Percentiles rank a stretch among this genome's conserved stretches.
Conservation (phyloP, 1,284 basidiomycete genomes). For the Ustilago cynodontis region DNA sequence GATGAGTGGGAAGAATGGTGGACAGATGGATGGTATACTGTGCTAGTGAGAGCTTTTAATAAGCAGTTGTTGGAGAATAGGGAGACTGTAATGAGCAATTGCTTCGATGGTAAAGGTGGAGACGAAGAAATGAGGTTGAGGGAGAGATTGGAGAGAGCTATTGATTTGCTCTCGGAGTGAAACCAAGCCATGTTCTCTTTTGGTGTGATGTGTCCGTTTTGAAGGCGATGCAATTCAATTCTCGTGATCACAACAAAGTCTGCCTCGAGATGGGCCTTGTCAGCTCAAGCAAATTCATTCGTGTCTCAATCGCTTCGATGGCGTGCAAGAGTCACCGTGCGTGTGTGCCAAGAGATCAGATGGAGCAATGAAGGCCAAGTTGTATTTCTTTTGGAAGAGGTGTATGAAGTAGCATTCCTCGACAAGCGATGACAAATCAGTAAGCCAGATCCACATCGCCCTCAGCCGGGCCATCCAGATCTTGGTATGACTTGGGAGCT, state of each 20-base stretch:
- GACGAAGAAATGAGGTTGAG: not conserved
- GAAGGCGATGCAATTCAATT: too few relatives aligned
- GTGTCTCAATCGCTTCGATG: too few relatives aligned
- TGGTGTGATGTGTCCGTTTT: not conserved
- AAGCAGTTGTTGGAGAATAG: constrained; percentile 55
- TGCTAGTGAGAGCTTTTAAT: constrained; percentile 51
- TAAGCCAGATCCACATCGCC: constrained; percentile 56
- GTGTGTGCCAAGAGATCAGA: not conserved
- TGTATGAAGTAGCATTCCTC: not conserved
- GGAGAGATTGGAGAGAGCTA: constrained; percentile 29
- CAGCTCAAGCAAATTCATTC: too few relatives aligned
- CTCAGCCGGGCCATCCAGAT: constrained; percentile 57
- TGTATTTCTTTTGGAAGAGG: not conserved
- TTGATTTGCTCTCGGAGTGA: constrained; percentile 44
- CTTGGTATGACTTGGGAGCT: constrained; percentile 54
- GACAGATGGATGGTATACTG: constrained; percentile 59
- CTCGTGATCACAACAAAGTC: too few relatives aligned
- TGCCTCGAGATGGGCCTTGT: too few relatives aligned
- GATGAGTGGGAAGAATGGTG: constrained; percentile 63
- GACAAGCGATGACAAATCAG: constrained; percentile 6
- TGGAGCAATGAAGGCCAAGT: not conserved
- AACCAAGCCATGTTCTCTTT: not conserved
- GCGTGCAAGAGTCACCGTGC: too few relatives aligned
- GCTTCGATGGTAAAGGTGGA: constrained; percentile 28
- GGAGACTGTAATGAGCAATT: constrained; percentile 51